phyloP scores from a whole-genome alignment of 1,284 basidiomycete genomes.

The Ustilago sp. region DNA sequence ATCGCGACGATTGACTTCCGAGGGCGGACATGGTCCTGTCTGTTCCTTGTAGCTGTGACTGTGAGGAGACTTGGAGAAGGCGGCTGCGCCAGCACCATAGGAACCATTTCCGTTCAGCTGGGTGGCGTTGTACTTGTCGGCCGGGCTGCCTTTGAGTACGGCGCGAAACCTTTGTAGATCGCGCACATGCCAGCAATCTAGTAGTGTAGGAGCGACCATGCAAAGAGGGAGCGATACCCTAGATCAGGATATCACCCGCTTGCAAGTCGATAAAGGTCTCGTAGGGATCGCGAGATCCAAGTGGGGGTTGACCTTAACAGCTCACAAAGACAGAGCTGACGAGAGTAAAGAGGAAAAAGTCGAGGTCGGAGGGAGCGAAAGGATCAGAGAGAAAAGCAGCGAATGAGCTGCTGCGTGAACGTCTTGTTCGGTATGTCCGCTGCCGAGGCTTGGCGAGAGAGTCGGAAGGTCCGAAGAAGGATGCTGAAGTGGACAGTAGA shows the following conservation, averaged over 20 bases:
- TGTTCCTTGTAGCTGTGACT: conserved; percentile 42
- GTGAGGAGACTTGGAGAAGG: conserved; percentile 47
- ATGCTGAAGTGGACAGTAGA: background rate
- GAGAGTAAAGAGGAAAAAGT: conserved; percentile 2
- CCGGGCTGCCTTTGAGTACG: conserved; percentile 57
- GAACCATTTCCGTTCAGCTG: conserved; percentile 26
- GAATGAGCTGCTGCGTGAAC: background rate
- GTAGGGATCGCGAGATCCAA: conserved; percentile 35
- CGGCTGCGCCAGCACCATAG: conserved; percentile 11
- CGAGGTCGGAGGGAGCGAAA: background rate
- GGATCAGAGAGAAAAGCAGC: background rate
- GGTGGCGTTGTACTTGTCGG: conserved; percentile 37
- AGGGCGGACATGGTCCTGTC: conserved; percentile 59
- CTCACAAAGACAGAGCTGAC: conserved; percentile 14
- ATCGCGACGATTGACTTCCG: conserved; percentile 81
- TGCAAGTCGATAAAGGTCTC: conserved; percentile 33
- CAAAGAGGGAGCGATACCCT: conserved; percentile 49
- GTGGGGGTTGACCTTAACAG: conserved; percentile 32
- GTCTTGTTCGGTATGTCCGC: background rate
- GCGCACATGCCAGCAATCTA: conserved; percentile 67
- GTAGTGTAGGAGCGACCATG: conserved; percentile 60
- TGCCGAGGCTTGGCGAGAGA: background rate
- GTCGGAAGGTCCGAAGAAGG: background rate
- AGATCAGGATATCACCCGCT: conserved; percentile 47
- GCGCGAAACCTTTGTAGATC: conserved; percentile 63